A percentile compares a stretch with the other conserved stretches of the same genome.
Evolutionary conservation across 306 rosid genomes (phyloP).

Genomic region (Prosopis cineraria): DNA sequence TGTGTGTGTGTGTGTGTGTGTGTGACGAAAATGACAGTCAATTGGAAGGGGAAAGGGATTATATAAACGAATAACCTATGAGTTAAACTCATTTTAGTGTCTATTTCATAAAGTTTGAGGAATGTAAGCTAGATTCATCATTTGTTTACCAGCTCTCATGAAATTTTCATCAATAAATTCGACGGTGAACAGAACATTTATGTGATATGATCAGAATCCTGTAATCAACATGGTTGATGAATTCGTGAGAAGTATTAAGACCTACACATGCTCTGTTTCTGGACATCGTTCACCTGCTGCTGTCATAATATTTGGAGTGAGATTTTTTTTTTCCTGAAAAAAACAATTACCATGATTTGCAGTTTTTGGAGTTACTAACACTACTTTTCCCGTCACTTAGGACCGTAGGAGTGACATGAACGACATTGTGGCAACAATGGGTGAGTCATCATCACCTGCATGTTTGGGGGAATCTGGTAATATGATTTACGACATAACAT

Average conservation of each 20-base stretch:
- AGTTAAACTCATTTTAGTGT: too few relatives aligned
- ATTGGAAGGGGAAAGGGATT: too few relatives aligned
- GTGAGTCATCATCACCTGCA: constrained; percentile 35
- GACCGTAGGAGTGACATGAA: constrained; percentile 48
- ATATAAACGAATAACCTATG: too few relatives aligned
- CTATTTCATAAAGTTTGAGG: too few relatives aligned
- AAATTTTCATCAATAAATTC: background rate
- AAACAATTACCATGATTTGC: background rate
- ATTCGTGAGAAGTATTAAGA: constrained; percentile 43
- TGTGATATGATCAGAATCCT: constrained; percentile 28
- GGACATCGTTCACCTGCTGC: constrained; percentile 43
- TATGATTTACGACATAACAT: background rate
- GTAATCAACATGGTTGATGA: constrained; percentile 23
- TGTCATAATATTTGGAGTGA: constrained; percentile 63
- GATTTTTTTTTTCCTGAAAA: constrained; percentile 23
- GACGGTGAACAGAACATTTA: too few relatives aligned
- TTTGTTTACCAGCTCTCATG: background rate
- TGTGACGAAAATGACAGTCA: too few relatives aligned
- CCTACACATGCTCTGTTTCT: constrained; percentile 46
- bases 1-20: too few relatives aligned
- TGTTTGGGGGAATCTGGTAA: background rate
- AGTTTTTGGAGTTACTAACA: background rate
- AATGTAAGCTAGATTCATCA: background rate
- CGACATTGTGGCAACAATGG: constrained; percentile 40
- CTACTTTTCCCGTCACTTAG: constrained; percentile 28